A percentile compares a stretch with the other conserved stretches of the same genome.
Conservation (phyloP, 140 eudicot genomes). For the Senecio squalidus region DNA sequence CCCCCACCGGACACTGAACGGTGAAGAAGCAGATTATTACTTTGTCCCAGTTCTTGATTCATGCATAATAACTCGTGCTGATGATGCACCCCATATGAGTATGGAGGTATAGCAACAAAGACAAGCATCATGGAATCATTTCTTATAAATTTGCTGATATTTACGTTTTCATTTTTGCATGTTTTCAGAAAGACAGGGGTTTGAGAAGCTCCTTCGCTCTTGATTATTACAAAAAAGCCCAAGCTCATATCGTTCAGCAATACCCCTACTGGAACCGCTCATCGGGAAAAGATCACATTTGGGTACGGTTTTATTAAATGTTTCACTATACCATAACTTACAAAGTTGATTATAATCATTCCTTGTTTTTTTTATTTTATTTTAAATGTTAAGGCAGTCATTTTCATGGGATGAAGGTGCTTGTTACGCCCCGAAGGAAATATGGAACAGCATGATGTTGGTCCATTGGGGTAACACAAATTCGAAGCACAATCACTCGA, state of each 20-base stretch:
- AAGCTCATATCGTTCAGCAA: conserved; percentile 58
- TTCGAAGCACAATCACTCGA: conserved; percentile 79
- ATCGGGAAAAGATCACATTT: conserved; percentile 90
- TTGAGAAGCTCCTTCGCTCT: conserved; percentile 82
- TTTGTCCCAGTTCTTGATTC: conserved; percentile 98
- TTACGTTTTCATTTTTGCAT: too few species aligned
- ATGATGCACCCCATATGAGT: conserved; percentile 92
- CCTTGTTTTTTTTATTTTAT: background rate
- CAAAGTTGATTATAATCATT: background rate
- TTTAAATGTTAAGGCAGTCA: conserved; percentile 50
- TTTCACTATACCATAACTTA: background rate
- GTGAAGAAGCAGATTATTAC: conserved; percentile 95
- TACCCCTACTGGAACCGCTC: conserved; percentile 91
- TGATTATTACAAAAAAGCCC: conserved; percentile 70
- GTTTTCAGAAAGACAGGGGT: conserved; percentile 63
- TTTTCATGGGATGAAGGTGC: conserved; percentile 99
- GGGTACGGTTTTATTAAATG: conserved; percentile 50
- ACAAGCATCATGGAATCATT: conserved; percentile 5
- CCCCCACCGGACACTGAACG: conserved; percentile 74
- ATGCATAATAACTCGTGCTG: conserved; percentile 88
- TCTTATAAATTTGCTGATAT: background rate
- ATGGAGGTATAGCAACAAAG: conserved; percentile 50
- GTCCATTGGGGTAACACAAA: conserved; percentile 99
- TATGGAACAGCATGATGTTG: conserved; percentile 98
- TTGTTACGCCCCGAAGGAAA: conserved; percentile 98